Evolutionary conservation across 192 early-diverging fungal genomes (phyloP), one percentile per base, ranked within the genome.

Genomic region (Allomyces arbusculus): DNA sequence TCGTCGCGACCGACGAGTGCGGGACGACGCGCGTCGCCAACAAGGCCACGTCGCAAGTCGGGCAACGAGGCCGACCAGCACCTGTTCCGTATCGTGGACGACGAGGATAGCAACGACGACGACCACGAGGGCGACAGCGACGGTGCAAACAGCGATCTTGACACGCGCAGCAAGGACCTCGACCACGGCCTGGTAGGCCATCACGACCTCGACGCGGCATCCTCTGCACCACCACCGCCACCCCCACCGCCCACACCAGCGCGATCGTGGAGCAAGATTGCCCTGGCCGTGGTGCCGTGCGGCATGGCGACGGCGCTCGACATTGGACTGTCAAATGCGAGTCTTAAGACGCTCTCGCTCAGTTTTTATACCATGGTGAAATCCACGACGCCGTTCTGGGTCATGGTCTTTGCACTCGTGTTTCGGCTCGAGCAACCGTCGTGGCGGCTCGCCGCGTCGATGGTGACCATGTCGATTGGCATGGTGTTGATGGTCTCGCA

Each of bases 301-400:
- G 91, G 87, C 28, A 63, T 93, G 10, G 88, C 94, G 0, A 89
- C 91, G 2, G 89, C 89, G 23, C 68, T 94, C 74, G 94, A 96
- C 69, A 87, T 94, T 68, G 94, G 91, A 4, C 72, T 96, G 43
- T 91, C 90, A 68, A 96, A 94, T 70, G 77, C 86, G 10, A 88
- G 86, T 62, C 68, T 96, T 66, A 87, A 87, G 74, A 83, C 83
- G 45, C 91, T 97, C 28, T 87, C 94, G 10, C 82, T 97, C 44
- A 85, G 91, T 1, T 94, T 97, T 70, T 92, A 92, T 77, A 97
- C 88, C 64, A 89, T 89, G 86, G 86, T 86, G 75, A 89, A 89
- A 71, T 88, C 86, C 4, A 87, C 88, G 10, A 80, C 80, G 3
- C 75, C 84, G 63, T 82, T 82, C 1, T 87, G 87, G 69, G 84